Base-by-base conservation (phyloP, 768 basidiomycete genomes). In the Amanita subjunquillea region DNA sequence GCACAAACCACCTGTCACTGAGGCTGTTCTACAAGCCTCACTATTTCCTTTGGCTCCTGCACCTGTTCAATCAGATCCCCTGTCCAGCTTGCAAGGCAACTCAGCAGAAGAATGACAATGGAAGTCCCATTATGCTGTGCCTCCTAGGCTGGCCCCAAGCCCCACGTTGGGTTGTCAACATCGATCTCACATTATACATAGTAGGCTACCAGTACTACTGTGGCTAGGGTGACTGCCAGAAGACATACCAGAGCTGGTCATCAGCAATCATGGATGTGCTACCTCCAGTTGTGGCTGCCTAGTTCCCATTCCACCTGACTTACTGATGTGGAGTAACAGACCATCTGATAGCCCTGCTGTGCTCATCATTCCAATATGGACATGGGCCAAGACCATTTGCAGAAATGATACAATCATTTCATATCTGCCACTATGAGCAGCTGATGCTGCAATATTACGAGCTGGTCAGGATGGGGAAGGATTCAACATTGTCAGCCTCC, bases 311-410 rank as follows among this genome's bases (percentile, higher is more conserved):
- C 15, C 54, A 53, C 25, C 51, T 64, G 23, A 64, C 56, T 1
- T 49, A 58, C 47, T 46, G 56, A 29, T 50, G 60, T 54, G 65
- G 59, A 2, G 56, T 65, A 10, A 52, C 61, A 6, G 58, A 51
- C 10, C 29, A 30, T 13, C 4, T 61, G 0, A 57, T 64, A 38
- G 32, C 51, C 6, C 45, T 61, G 7, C 54, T 63, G 55, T 37
- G 48, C 1, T 57, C 54, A 0, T 62, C 57, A 9, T 60, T 65
- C 51, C 58, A 55, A 34, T 54, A 56, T 50, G 61, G 64, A 0
- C 60, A 62, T 56, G 62, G 62, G 1, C 48, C 64, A 2, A 62
- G 60, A 23, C 64, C 62, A 23, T 64, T 67, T 34, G 54, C 62
- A 0, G 58, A 63, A 50, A 37, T 49, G 1, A 32, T 67, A 13